Evolutionary conservation across 495 filamentous ascomycete genomes (phyloP), one percentile per base, ranked within the genome.

Genomic region (Schizothecium vesticola): DNA sequence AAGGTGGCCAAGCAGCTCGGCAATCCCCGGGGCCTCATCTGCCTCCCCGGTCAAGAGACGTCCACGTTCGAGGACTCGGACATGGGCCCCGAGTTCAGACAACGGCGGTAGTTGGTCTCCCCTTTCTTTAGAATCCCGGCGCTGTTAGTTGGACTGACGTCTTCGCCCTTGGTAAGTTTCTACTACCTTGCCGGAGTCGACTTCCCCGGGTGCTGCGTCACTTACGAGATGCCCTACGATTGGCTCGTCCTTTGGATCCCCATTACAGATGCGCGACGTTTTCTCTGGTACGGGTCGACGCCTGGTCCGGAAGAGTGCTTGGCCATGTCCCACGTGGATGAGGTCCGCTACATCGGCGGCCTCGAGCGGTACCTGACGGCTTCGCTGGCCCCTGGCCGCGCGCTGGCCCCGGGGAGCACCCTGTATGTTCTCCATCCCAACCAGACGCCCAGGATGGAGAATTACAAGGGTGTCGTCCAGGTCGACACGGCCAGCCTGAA

Each of bases 1-100:
- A 89, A 86, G 57, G 91, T 94, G 16, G 89, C 87, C 13, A 81
- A 84, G 61, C 84, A 88, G 65, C 86, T 96, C 28, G 85, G 85
- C 3, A 81, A 83, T 58, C 76, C 81, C 24, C 73, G 81, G 61
- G 92, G 92, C 29, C 72, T 94, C 65, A 85, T 91, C 61, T 88
- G 85, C 73, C 80, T 91, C 10, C 78, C 82, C 10, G 86, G 86
- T 22, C 78, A 80, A 25, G 72, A 78, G n/a, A 76, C 82, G 26
- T 71, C 73, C 26, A 76, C 78, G 12, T 87, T 82, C 69, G 85
- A 88, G 71, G 84, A 90, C 73, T 89, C 86, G 5, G 89, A 91
- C 72, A 80, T 83, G 74, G 79, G 83, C 0, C 79, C 78, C 43
- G 79, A 80, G 55, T 90, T 90, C 66, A 87, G 92, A 67, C 88